Conservation (phyloP, 345 rosid species). For the Isatis tinctoria region DNA sequence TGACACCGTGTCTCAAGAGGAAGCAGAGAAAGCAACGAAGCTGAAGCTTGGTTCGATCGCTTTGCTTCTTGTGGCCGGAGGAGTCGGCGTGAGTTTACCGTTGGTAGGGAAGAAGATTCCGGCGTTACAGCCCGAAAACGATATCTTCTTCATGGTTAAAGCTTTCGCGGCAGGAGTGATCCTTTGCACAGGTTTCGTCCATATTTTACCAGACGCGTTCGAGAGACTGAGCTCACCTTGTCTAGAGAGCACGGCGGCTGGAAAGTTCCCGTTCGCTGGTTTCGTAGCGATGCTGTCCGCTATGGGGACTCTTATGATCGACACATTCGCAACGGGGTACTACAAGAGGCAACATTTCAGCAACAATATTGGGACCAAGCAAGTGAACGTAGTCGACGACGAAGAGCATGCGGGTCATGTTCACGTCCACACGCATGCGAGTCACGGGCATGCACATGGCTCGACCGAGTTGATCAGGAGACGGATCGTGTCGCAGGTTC, state of each 20-base stretch:
- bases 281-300: constrained; percentile 46
- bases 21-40: constrained; percentile 24
- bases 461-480: constrained; percentile 47
- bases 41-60: constrained; percentile 31
- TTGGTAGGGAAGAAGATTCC: constrained; percentile 31
- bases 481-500: constrained; percentile 50
- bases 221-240: constrained; percentile 41
- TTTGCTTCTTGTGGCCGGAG: constrained; percentile 29
- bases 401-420: constrained; percentile 49
- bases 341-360: constrained; percentile 41
- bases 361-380: constrained; percentile 14
- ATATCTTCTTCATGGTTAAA: constrained; percentile 41
- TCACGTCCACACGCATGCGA: constrained; percentile 62
- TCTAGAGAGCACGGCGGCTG: constrained; percentile 31
- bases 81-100: constrained; percentile 33
- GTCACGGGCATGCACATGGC: constrained; percentile 63
- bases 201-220: constrained; percentile 45
- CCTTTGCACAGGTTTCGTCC: constrained; percentile 44
- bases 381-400: constrained; percentile 35
- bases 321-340: constrained; percentile 40
- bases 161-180: constrained; percentile 54
- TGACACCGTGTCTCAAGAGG: constrained; percentile 7
- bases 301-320: constrained; percentile 43
- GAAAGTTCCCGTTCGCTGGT: constrained; percentile 43
- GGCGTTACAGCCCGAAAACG: constrained; percentile 34